Conservation (phyloP, 306 rosid genomes). For the Geum urbanum region DNA sequence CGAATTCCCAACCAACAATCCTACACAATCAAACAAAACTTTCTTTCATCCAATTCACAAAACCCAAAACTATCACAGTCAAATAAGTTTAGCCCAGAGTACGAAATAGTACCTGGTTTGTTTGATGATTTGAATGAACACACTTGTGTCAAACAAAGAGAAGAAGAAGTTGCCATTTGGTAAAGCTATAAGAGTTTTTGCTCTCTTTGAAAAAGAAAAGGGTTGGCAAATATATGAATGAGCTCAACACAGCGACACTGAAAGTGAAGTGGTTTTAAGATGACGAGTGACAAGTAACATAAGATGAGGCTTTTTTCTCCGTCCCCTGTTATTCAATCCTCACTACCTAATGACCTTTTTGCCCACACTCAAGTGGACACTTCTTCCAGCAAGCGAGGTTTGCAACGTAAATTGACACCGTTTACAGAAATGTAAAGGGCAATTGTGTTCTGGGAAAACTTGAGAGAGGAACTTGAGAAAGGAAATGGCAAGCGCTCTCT, state of each 20-base stretch:
- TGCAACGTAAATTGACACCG: conserved; percentile 26
- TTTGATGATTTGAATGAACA: conserved; percentile 61
- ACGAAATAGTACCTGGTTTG: conserved; percentile 50
- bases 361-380: conserved; percentile 19
- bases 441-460: neutral
- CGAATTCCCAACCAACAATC: conserved; percentile 38
- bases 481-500: conserved; percentile 64
- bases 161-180: conserved; percentile 60
- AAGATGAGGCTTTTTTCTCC: conserved; percentile 34
- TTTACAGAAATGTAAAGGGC: conserved; percentile 9
- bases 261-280: conserved; percentile 13
- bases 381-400: conserved; percentile 6
- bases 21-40: conserved; percentile 24
- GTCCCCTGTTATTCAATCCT: neutral
- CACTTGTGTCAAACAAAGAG: conserved; percentile 38
- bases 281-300: neutral
- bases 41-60: neutral
- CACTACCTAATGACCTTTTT: conserved; percentile 12
- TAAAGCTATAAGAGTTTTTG: neutral
- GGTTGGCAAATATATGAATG: conserved; percentile 6
- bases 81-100: neutral
- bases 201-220: neutral
- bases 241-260: conserved; percentile 8
- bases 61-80: conserved; percentile 3
- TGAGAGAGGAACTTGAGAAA: conserved; percentile 4